Base-by-base conservation (phyloP, 2,329 filamentous ascomycete species). In the Corniculantispora saksenae region DNA sequence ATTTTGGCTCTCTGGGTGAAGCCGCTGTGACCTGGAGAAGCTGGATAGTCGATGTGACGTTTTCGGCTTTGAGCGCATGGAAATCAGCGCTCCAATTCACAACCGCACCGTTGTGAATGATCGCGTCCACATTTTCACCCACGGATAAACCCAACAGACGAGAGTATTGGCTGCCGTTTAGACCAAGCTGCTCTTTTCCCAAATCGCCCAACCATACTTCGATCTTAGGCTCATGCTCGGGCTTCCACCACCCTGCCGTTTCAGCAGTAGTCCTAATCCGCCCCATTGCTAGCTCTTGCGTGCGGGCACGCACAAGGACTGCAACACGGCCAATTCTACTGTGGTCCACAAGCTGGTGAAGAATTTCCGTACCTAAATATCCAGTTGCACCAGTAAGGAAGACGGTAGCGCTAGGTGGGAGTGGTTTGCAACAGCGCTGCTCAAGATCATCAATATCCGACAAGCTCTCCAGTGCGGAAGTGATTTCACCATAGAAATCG, bases 331-430 rank as follows among this genome's bases (percentile, higher is more conserved):
- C 21, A 13, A 66, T 23, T 27, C 90, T n/a, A 1, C n/a, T 21
- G 2, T 47, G 82, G 38, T 84, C 83, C 1, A 96, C 82, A 2
- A 96, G 78, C 65, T 95, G 91, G 51, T 84, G 84, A 19, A 96
- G 81, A 15, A 97, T 82, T 72, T 92, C 94, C 0, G 91, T 86
- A 25, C 93, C 93, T 21, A 97, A 78, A 80, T 97, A 97, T 1
- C 67, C 66, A 5, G 66, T 97, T 3, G 91, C 92, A 48, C 93
- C 93, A 6, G 93, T 97, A 10, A 97, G 79, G 76, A 97, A 90
- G 19, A 94, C 83, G 0, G 89, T 92, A 68, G 53, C 53, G 25
- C 27, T 4, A 2, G 19, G 17, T 12, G 32, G 76, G 69, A 10
- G 74, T 69, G 9, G 56, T 17, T 25, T 67, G 47, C 29, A 66